Conservation (phyloP, 805 yeast genomes). For the Millerozyma acaciae region DNA sequence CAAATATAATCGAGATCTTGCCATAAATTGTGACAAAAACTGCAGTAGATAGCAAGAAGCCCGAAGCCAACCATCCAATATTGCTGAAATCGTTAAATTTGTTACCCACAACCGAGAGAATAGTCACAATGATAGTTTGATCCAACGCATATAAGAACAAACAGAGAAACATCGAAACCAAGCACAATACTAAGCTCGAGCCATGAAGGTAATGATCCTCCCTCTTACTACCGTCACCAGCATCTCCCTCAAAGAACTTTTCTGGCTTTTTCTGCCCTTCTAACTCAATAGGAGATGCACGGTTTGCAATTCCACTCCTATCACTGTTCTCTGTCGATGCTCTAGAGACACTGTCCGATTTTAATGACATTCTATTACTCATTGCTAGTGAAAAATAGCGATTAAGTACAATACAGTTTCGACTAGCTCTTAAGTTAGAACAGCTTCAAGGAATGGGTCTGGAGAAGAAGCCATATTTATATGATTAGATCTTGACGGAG, state of each 20-base stretch:
- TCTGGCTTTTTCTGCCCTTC: slow-evolving; percentile 1
- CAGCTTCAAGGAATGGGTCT: too few species aligned
- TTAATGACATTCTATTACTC: too few species aligned
- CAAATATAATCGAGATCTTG: slow-evolving; percentile 32
- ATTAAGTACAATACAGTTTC: too few species aligned
- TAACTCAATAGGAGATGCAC: neutral
- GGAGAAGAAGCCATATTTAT: too few species aligned
- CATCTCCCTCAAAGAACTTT: slow-evolving; percentile 33
- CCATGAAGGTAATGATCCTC: slow-evolving; percentile 37
- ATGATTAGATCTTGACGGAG: too few species aligned
- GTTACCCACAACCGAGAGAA: slow-evolving; percentile 32
- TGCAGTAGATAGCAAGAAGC: slow-evolving; percentile 32
- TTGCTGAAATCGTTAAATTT: slow-evolving; percentile 30
- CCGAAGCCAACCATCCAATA: slow-evolving; percentile 38
- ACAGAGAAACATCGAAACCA: slow-evolving; percentile 25
- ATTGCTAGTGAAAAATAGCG: too few species aligned
- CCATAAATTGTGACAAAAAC: slow-evolving; percentile 37
- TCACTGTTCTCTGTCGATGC: neutral
- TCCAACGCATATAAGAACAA: slow-evolving; percentile 36
- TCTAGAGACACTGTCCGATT: too few species aligned
- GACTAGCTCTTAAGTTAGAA: too few species aligned
- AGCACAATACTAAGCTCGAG: slow-evolving; percentile 18
- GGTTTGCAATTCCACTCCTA: too few species aligned
- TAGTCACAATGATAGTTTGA: slow-evolving; percentile 36
- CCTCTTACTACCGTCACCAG: slow-evolving; percentile 40